Evolutionary conservation across 163 green algal genomes (phyloP).

Genomic region (Chlorella variabilis): DNA sequence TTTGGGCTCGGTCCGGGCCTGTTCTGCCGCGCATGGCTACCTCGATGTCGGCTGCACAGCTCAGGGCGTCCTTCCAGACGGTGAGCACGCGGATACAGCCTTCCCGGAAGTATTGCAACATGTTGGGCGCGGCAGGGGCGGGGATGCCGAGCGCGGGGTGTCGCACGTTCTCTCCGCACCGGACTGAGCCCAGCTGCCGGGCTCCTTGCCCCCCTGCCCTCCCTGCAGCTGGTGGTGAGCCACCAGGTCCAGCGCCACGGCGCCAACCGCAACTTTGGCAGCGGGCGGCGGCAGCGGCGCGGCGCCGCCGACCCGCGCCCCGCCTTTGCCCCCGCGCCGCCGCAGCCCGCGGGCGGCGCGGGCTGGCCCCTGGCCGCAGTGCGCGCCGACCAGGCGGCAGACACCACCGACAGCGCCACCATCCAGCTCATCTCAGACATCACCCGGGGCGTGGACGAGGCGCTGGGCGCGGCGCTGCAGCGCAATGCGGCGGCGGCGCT

Average conservation of each 20-base stretch:
- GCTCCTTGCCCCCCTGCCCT: neutral
- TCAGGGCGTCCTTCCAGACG: too few relatives aligned
- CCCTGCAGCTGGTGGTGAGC: slow-evolving; percentile 32
- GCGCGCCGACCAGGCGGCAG: slow-evolving; percentile 34
- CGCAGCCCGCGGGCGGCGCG: neutral
- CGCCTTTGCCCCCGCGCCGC: neutral
- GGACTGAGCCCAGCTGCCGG: neutral
- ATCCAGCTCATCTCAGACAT: slow-evolving; percentile 74
- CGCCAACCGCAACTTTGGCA: slow-evolving; percentile 28
- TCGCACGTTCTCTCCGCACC: too few relatives aligned
- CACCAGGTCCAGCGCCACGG: slow-evolving; percentile 36
- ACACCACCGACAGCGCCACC: slow-evolving; percentile 50
- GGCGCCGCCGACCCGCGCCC: neutral
- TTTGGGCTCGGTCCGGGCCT: too few relatives aligned
- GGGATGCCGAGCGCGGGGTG: too few relatives aligned
- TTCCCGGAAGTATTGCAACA: too few relatives aligned
- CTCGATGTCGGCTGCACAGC: too few relatives aligned
- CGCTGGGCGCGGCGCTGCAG: slow-evolving; percentile 42
- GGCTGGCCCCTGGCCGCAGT: slow-evolving; percentile 41
- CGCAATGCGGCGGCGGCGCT: slow-evolving; percentile 2
- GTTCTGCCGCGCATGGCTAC: too few relatives aligned
- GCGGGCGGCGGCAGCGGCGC: neutral
- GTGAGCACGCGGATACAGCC: too few relatives aligned
- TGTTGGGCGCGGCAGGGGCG: too few relatives aligned
- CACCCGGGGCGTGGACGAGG: slow-evolving; percentile 51